Conservation (phyloP, 2,329 filamentous ascomycete species). For the Colletotrichum incanum region DNA sequence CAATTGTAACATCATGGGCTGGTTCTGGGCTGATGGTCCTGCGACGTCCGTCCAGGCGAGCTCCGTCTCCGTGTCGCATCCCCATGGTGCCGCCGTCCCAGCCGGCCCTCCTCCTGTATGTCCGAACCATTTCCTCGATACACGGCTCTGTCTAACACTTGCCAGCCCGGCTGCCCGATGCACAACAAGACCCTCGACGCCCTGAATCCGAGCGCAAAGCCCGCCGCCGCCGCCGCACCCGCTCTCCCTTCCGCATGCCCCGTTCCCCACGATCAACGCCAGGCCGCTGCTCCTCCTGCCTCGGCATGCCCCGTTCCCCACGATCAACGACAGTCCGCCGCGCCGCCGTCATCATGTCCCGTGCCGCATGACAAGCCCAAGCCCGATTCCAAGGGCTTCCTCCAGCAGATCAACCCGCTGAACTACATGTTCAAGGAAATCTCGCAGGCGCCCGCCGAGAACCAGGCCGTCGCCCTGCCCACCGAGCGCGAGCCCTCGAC, state of each 20-base stretch:
- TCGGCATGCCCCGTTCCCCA: slow-evolving; percentile 53
- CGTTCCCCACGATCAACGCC: slow-evolving; percentile 48
- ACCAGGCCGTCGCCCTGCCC: slow-evolving; percentile 82
- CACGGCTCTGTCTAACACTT: slow-evolving; percentile 45
- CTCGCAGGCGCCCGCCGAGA: slow-evolving; percentile 82
- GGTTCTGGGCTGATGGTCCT: slow-evolving; percentile 74
- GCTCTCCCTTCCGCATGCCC: slow-evolving; percentile 51
- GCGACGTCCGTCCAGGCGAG: slow-evolving; percentile 47
- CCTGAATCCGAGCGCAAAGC: slow-evolving; percentile 54
- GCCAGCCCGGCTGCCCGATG: slow-evolving; percentile 71
- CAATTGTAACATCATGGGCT: slow-evolving; percentile 65
- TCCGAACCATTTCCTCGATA: background rate
- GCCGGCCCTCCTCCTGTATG: slow-evolving; percentile 58
- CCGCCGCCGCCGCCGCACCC: slow-evolving; percentile 43
- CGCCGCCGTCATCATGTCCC: slow-evolving; percentile 59
- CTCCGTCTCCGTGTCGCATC: slow-evolving; percentile 40
- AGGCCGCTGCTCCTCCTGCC: slow-evolving; percentile 46
- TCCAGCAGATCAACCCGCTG: slow-evolving; percentile 76
- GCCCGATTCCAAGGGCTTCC: slow-evolving; percentile 59
- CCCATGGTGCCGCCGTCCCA: slow-evolving; percentile 44
- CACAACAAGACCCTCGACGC: slow-evolving; percentile 68
- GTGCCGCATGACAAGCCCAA: slow-evolving; percentile 59
- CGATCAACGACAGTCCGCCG: slow-evolving; percentile 43
- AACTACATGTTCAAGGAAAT: slow-evolving; percentile 97
- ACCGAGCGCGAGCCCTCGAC: slow-evolving; percentile 87